Percentiles rank a stretch among this genome's conserved stretches.
Evolutionary conservation across 306 rosid genomes (phyloP).

Genomic region (Cucurbita moschata): DNA sequence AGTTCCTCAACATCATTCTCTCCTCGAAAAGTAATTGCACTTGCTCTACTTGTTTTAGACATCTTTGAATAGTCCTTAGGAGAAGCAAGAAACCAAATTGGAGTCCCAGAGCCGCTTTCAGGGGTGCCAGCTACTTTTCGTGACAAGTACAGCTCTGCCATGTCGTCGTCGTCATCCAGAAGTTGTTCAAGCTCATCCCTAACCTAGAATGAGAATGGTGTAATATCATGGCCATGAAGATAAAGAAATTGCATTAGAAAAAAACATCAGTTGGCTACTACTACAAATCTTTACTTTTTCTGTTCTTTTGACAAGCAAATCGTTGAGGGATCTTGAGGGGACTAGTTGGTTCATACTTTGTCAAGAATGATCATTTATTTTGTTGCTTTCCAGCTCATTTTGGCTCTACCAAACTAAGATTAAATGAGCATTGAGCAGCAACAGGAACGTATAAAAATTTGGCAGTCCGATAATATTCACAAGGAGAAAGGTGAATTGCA

Average conservation of each 20-base stretch:
- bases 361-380: neutral
- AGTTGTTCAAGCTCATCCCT: slow-evolving; percentile 94
- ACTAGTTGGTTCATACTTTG: neutral
- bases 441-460: neutral
- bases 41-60: slow-evolving; percentile 74
- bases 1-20: slow-evolving; percentile 80
- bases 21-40: slow-evolving; percentile 32
- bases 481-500: neutral
- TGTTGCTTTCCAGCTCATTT: neutral
- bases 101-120: slow-evolving; percentile 46
- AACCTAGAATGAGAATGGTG: slow-evolving; percentile 22
- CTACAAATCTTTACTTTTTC: neutral
- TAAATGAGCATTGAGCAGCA: neutral
- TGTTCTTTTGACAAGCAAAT: neutral
- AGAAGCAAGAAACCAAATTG: slow-evolving; percentile 36
- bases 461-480: neutral
- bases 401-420: neutral
- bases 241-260: neutral
- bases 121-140: slow-evolving; percentile 73
- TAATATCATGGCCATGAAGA: neutral
- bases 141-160: slow-evolving; percentile 92
- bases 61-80: slow-evolving; percentile 53
- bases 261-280: neutral
- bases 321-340: neutral
- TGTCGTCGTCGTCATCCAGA: slow-evolving; percentile 87